phyloP scores from a whole-genome alignment of 192 early-diverging fungal genomes.

The Globomyces pollinis-pini region DNA sequence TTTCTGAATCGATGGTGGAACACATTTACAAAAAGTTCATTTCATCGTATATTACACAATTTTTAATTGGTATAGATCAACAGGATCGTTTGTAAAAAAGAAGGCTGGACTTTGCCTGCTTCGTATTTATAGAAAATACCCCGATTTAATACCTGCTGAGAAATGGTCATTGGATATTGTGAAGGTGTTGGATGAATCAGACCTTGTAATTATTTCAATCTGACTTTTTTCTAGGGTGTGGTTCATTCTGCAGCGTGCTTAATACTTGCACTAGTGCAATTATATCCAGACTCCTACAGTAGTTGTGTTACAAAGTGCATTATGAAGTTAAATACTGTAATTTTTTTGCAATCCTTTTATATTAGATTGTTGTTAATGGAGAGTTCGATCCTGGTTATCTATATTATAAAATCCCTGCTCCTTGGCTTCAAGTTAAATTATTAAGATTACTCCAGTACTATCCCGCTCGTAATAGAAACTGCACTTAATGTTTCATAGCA shows the following conservation, averaged over 20 bases:
- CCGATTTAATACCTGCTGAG: constrained; percentile 75
- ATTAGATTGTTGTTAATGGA: constrained; percentile 72
- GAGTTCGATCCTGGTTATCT: constrained; percentile 79
- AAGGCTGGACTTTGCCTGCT: constrained; percentile 93
- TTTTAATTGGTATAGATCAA: not conserved
- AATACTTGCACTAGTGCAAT: constrained; percentile 85
- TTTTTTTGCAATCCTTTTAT: not conserved
- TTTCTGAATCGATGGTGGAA: constrained; percentile 74
- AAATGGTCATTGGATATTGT: constrained; percentile 84
- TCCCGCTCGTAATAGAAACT: constrained; percentile 52
- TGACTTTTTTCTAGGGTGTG: not conserved
- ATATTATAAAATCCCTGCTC: constrained; percentile 96
- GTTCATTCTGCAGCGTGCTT: constrained; percentile 27
- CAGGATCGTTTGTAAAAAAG: constrained; percentile 79
- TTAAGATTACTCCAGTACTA: constrained; percentile 93
- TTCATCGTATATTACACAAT: constrained; percentile 72
- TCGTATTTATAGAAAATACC: constrained; percentile 79
- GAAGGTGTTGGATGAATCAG: constrained; percentile 76
- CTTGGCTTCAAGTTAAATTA: constrained; percentile 97
- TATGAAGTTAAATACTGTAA: constrained; percentile 68
- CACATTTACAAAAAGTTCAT: constrained; percentile 83
- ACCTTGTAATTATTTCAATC: constrained; percentile 51
- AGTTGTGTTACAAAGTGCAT: constrained; percentile 73
- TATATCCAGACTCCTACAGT: constrained; percentile 72
- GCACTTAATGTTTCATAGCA: constrained; percentile 45